Evolutionary conservation across 2,329 filamentous ascomycete species (phyloP), one percentile per base, ranked within the genome.

Genomic region (Aspergillus uvarum): DNA sequence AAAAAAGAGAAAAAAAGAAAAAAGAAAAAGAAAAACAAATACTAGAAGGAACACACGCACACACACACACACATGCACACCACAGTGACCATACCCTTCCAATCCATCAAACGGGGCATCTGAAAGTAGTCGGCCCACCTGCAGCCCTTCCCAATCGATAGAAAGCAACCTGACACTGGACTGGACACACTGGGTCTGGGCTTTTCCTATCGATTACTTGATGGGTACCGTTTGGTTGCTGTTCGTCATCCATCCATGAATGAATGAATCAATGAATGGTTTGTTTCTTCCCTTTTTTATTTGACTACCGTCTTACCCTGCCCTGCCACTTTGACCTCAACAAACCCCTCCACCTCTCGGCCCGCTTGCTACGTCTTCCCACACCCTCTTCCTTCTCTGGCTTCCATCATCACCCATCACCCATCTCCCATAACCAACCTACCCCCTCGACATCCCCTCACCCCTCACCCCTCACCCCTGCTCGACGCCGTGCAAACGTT

Each of bases 401-500:
- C 38, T 44, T 44, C 16, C 38, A 19, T 16, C 35, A n/a, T 16
- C 16, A 44, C 12, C 32, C 32, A 12, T 16, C 14, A 35, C 26
- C 26, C 26, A 29, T 29, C 8, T 8, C 26, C 26, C 22, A 2
- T 22, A 22, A 29, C 7, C 7, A 29, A 29, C 26, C 32, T 16
- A 16, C 32, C 32, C 14, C 32, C 32, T 35, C 14, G 10, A 35
- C 32, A 35, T 49, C 51, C 42, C 51, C 50, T 29, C 47, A 31
- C 51, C 57, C 38, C 24, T 29, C 47, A 31, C 51, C 57, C 38
- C 24, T 19, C 54, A 47, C 55, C 62, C 57, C 63, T 65, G 58
- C 51, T 68, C 63, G 59, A 66, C 66, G 65, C 65, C 60, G 66
- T 68, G 65, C 68, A 70, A 71, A 71, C 71, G 63, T 68, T 63